These are phyloP conservation scores for Cyphellophora attinorum DNA, from an alignment of 2,329 filamentous ascomycete species.

Conservation along the genomic window DNA sequence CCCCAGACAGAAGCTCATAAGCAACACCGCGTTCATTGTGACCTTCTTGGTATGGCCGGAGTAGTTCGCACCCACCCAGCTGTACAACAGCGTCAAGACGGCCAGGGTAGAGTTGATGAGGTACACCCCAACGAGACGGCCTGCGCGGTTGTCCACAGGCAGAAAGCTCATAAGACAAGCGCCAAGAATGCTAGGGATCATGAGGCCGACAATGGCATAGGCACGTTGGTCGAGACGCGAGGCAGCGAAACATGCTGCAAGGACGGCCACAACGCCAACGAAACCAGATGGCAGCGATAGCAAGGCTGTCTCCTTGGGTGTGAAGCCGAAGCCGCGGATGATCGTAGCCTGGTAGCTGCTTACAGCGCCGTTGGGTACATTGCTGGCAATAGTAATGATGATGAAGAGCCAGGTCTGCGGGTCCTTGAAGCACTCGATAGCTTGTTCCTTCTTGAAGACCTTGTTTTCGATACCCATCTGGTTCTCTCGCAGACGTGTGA, in stretches of 20 bases:
- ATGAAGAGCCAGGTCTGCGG: constrained; percentile 33
- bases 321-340: constrained; percentile 34
- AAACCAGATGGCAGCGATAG: constrained; percentile 35
- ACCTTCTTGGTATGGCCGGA: constrained; percentile 42
- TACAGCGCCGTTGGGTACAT: constrained; percentile 33
- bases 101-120: constrained; percentile 35
- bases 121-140: constrained; percentile 34
- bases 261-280: constrained; percentile 30
- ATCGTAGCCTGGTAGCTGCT: constrained; percentile 35
- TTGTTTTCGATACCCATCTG: constrained; percentile 44
- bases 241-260: constrained; percentile 22
- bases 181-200: constrained; percentile 37
- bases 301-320: constrained; percentile 32
- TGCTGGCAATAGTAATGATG: constrained; percentile 24
- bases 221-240: constrained; percentile 25
- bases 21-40: constrained; percentile 35
- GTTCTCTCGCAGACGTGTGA: constrained; percentile 36
- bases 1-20: constrained; percentile 32
- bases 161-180: constrained; percentile 28
- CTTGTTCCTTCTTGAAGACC: constrained; percentile 37
- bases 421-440: constrained; percentile 35
- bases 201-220: constrained; percentile 31
- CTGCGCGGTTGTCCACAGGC: constrained; percentile 28
- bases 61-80: constrained; percentile 37
- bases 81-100: constrained; percentile 33